These are phyloP conservation scores for Citrullus colocynthis DNA, from an alignment of 306 rosid species.

Conservation along the genomic window DNA sequence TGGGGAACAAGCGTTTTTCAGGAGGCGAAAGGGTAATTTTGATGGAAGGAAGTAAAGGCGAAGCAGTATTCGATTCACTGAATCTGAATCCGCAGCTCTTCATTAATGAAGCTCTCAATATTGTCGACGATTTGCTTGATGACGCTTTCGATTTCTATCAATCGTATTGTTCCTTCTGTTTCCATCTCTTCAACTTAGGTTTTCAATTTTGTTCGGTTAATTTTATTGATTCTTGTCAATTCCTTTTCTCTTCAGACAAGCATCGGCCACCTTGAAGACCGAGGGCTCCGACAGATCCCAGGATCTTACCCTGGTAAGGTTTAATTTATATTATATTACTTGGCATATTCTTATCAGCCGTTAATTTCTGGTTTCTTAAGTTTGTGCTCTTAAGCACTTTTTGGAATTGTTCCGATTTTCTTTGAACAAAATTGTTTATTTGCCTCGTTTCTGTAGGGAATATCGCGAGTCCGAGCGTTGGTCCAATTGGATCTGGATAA, in stretches of 20 bases:
- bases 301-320: constrained; percentile 40
- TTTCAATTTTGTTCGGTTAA: neutral
- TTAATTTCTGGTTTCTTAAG: neutral
- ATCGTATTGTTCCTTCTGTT: constrained; percentile 19
- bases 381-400: neutral
- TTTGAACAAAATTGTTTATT: neutral
- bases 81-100: constrained; percentile 66
- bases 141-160: constrained; percentile 55
- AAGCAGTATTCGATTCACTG: constrained; percentile 43
- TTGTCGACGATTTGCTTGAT: constrained; percentile 38
- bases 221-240: neutral
- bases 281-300: constrained; percentile 42
- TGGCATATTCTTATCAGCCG: neutral
- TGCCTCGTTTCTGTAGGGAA: constrained; percentile 30
- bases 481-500: constrained; percentile 51
- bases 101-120: constrained; percentile 57
- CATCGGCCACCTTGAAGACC: constrained; percentile 28
- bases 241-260: constrained; percentile 36
- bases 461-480: constrained; percentile 24
- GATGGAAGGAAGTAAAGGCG: constrained; percentile 61
- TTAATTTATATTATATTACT: neutral
- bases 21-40: neutral
- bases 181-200: neutral
- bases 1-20: neutral
- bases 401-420: neutral